A percentile compares a stretch with the other conserved stretches of the same genome.
Evolutionary conservation across 305 asterid genomes (phyloP).

Genomic region (Lippia alba): DNA sequence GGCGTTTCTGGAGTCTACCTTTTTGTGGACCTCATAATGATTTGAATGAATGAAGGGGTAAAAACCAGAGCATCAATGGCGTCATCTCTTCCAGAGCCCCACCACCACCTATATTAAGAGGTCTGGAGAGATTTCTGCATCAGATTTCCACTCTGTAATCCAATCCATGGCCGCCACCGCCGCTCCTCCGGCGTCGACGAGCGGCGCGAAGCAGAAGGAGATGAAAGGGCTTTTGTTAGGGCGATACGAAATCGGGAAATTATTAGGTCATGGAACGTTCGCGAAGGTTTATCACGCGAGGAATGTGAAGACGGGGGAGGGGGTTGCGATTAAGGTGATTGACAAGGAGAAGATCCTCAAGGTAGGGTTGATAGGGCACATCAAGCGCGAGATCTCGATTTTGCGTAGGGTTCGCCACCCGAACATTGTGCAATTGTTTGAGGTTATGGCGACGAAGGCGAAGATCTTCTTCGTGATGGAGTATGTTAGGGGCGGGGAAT

Average conservation of each 20-base stretch:
- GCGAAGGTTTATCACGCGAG: slow-evolving; percentile 87
- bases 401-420: slow-evolving; percentile 81
- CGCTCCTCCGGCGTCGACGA: slow-evolving; percentile 36
- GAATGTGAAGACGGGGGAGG: slow-evolving; percentile 68
- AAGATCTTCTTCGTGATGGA: slow-evolving; percentile 88
- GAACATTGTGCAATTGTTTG: slow-evolving; percentile 78
- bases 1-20: slow-evolving; percentile 20
- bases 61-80: slow-evolving; percentile 16
- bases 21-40: slow-evolving; percentile 34
- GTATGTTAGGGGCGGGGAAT: slow-evolving; percentile 85
- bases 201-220: slow-evolving; percentile 59
- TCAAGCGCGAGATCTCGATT: slow-evolving; percentile 88
- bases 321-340: slow-evolving; percentile 81
- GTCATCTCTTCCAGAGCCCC: slow-evolving; percentile 14
- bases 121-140: background rate
- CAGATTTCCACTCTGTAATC: slow-evolving; percentile 7
- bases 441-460: slow-evolving; percentile 87
- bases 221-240: slow-evolving; percentile 63
- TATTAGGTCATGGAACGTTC: slow-evolving; percentile 83
- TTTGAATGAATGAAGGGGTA: slow-evolving; percentile 27
- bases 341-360: slow-evolving; percentile 83
- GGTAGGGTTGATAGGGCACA: slow-evolving; percentile 69
- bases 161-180: slow-evolving; percentile 52
- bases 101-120: slow-evolving; percentile 29
- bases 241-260: slow-evolving; percentile 73